phyloP scores from a whole-genome alignment of 306 rosid genomes.

The Argentina anserina region DNA sequence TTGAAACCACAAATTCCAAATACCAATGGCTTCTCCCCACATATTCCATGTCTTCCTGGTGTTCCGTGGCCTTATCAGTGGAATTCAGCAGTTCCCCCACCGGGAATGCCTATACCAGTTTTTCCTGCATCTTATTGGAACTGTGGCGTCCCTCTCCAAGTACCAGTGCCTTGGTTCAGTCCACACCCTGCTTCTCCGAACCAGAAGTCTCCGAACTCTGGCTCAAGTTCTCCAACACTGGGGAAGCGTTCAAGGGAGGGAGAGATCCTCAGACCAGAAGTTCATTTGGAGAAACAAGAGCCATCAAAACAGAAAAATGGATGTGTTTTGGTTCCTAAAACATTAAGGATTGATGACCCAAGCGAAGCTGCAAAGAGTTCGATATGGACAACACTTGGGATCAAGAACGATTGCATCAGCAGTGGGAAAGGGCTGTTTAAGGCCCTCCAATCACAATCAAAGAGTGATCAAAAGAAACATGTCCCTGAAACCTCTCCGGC shows the following conservation, averaged over 20 bases:
- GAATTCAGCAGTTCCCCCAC: constrained; percentile 57
- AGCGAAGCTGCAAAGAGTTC: constrained; percentile 93
- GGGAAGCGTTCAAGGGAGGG: constrained; percentile 77
- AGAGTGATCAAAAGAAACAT: constrained; percentile 39
- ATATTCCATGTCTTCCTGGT: constrained; percentile 59
- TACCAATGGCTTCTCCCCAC: constrained; percentile 50
- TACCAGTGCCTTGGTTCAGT: constrained; percentile 55
- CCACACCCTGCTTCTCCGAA: constrained; percentile 45
- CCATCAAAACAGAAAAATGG: constrained; percentile 51
- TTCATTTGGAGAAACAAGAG: constrained; percentile 31
- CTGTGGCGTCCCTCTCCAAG: constrained; percentile 58
- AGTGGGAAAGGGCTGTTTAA: constrained; percentile 59
- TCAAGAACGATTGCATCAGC: constrained; percentile 62
- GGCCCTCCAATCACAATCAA: constrained; percentile 66
- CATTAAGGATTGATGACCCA: constrained; percentile 82
- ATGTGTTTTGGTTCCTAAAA: constrained; percentile 74
- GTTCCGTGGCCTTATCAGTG: constrained; percentile 87
- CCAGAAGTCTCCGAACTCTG: constrained; percentile 32
- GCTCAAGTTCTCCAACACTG: constrained; percentile 46
- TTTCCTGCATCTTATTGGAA: constrained; percentile 72
- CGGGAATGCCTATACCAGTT: constrained; percentile 57
- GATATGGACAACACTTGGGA: constrained; percentile 89
- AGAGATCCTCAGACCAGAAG: constrained; percentile 35
- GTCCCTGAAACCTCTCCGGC: constrained; percentile 46
- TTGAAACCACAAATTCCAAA: constrained; percentile 36